Evolutionary conservation across 352 stramenopile genomes (phyloP).

Genomic region (Globisporangium splendens): DNA sequence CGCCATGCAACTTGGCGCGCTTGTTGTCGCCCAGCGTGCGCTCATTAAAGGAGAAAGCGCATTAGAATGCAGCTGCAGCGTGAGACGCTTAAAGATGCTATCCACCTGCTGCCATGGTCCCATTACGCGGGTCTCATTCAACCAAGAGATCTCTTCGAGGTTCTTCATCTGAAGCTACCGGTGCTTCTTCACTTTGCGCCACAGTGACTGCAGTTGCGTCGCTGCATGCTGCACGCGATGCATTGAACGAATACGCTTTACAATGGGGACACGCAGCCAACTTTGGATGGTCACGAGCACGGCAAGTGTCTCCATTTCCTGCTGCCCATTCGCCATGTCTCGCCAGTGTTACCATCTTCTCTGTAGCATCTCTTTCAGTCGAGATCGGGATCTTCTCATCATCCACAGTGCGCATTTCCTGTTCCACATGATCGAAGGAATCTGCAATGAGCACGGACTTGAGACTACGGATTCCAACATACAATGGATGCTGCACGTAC

Average conservation of each 20-base stretch:
- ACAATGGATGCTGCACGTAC: slow-evolving; percentile 18
- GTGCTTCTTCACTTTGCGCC: slow-evolving; percentile 22
- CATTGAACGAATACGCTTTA: slow-evolving; percentile 17
- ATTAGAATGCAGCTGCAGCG: too few species aligned
- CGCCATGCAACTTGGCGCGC: too few species aligned
- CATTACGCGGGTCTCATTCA: too few species aligned
- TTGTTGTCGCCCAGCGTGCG: too few species aligned
- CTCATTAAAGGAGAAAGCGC: too few species aligned
- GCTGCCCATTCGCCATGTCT: slow-evolving; percentile 15
- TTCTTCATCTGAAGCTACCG: too few species aligned
- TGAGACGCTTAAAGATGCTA: too few species aligned
- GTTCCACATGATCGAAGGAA: neutral
- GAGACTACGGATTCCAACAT: neutral
- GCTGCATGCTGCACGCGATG: slow-evolving; percentile 27
- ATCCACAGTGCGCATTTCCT: slow-evolving; percentile 50
- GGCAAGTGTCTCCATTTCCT: slow-evolving; percentile 35
- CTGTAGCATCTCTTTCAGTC: slow-evolving; percentile 21
- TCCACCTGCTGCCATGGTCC: too few species aligned
- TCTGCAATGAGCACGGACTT: neutral
- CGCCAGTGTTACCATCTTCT: slow-evolving; percentile 36
- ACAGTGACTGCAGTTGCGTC: slow-evolving; percentile 36
- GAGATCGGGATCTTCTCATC: slow-evolving; percentile 29
- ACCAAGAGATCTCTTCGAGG: too few species aligned
- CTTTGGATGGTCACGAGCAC: slow-evolving; percentile 50
- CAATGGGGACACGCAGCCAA: slow-evolving; percentile 32